Base-by-base conservation (phyloP, 169 alveolate genomes). In the Cystoisospora suis region DNA sequence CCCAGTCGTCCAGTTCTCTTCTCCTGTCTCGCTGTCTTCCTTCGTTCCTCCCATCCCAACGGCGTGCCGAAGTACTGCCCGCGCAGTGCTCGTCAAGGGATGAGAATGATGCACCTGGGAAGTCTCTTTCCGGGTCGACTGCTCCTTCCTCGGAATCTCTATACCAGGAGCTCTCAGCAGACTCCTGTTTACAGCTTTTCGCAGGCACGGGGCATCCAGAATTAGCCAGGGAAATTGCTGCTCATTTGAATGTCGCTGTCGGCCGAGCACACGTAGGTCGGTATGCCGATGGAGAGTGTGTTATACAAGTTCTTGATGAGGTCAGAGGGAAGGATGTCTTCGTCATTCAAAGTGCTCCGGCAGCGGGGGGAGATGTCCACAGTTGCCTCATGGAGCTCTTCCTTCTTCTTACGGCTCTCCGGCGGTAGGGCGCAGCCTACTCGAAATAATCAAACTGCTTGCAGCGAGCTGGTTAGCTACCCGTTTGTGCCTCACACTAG, bases 251-350 rank as follows among this genome's bases (percentile, higher is more conserved):
- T 45, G 86, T 88, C 81, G 45, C 95, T 70, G 86, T 96, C 58
- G 97, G 97, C 27, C 91, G 95, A 53, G 95, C 94, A 23, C 90
- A 87, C 56, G 91, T 95, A 23, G 94, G 95, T 15, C 93, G 95
- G 85, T 96, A 95, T 88, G 96, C 97, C 46, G 99, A 97, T 92
- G 99, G 99, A 49, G 99, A 49, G 34, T 7, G 15, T 40, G 89
- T 95, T 53, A 94, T 97, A 9, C 94, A 94, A 87, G 92, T 97
- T 32, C 91, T 93, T 89, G 99, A 96, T 70, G 95, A 94, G 88
- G 97, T 96, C 72, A 89, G 97, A 89, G 98, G 98, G n/a, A 95
- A 96, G 81, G 97, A 97, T 83, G 92, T 95, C 27, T 96, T 93
- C 86, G 94, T 97, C 75, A 93, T 97, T 46, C 95, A 97, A 90